A percentile compares a stretch with the other conserved stretches of the same genome.
These are phyloP conservation scores for Neurospora crassa DNA, from an alignment of 2,329 filamentous ascomycete genomes.

Conservation along the genomic window DNA sequence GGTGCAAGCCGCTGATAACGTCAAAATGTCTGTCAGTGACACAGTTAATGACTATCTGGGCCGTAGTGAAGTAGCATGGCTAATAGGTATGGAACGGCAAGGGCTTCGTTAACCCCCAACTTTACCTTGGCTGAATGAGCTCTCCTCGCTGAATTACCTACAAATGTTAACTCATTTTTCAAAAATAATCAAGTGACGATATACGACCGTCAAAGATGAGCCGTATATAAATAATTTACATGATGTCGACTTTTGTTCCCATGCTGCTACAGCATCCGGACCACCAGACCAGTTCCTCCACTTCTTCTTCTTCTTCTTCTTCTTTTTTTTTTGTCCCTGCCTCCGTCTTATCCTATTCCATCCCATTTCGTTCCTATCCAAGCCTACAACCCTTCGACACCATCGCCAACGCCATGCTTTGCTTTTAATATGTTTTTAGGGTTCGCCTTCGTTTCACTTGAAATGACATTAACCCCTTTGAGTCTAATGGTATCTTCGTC, in stretches of 20 bases:
- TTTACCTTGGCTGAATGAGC: not conserved
- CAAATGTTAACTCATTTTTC: not conserved
- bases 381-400: not conserved
- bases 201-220: not conserved
- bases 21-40: not conserved
- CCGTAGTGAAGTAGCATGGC: not conserved
- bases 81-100: not conserved
- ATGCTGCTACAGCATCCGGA: not conserved
- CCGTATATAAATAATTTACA: not conserved
- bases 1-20: not conserved
- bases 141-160: not conserved
- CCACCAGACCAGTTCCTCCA: not conserved
- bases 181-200: not conserved
- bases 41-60: not conserved
- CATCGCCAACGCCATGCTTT: not conserved
- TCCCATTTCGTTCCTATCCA: not conserved
- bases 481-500: not conserved
- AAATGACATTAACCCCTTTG: not conserved
- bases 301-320: not conserved
- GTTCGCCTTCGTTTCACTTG: not conserved
- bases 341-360: not conserved
- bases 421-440: not conserved
- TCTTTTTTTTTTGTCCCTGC: too few species aligned
- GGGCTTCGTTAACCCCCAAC: not conserved
- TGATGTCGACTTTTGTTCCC: not conserved